Evolutionary conservation across 2,329 filamentous ascomycete genomes (phyloP).

Genomic region (Cladobotryum mycophilum): DNA sequence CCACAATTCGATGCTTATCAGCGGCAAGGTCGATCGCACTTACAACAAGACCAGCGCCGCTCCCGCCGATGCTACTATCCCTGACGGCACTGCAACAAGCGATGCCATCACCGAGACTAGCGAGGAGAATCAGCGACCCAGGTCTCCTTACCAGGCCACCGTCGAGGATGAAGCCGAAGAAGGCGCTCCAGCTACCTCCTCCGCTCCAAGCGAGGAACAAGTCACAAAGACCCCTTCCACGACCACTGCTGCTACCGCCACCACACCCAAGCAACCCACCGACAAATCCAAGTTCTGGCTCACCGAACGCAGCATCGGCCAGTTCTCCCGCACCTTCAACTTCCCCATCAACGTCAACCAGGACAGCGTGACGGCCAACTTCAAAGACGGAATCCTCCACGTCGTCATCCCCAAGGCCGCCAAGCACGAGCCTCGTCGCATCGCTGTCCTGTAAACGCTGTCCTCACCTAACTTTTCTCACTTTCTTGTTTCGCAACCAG

Average conservation of each 20-base stretch:
- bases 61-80: constrained; percentile 28
- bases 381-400: constrained; percentile 60
- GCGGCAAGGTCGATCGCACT: constrained; percentile 57
- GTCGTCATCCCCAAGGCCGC: constrained; percentile 61
- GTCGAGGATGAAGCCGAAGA: constrained; percentile 56
- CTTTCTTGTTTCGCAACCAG: no score
- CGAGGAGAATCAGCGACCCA: constrained; percentile 1
- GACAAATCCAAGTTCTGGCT: constrained; percentile 61
- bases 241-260: background rate
- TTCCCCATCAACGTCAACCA: constrained; percentile 60
- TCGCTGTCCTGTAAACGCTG: constrained; percentile 42
- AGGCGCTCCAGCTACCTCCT: constrained; percentile 17
- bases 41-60: constrained; percentile 44
- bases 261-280: constrained; percentile 8
- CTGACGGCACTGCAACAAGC: constrained; percentile 31
- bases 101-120: constrained; percentile 32
- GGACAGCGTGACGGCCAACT: constrained; percentile 52
- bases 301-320: constrained; percentile 57
- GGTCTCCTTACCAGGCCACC: constrained; percentile 43
- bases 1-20: constrained; percentile 59
- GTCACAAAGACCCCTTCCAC: constrained; percentile 10
- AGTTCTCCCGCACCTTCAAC: constrained; percentile 62
- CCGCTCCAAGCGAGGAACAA: constrained; percentile 18
- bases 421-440: constrained; percentile 51
- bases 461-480: no score